phyloP scores from a whole-genome alignment of 1,284 basidiomycete species.

The Cryptococcus jaspeensis region DNA sequence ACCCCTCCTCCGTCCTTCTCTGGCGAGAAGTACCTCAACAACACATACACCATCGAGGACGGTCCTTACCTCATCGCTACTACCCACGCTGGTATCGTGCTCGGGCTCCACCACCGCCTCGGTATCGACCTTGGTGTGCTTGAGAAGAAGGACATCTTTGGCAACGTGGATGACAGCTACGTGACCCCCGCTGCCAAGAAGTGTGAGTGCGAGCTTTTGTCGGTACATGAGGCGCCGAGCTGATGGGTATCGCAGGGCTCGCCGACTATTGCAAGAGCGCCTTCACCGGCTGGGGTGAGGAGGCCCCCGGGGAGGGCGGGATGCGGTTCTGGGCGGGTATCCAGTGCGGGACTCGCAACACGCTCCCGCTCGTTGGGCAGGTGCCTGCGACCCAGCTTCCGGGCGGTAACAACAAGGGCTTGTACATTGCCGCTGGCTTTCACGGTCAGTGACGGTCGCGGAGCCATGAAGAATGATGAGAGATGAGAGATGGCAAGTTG shows the following conservation, averaged over 20 bases:
- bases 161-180: constrained; percentile 19
- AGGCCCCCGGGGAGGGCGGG: constrained; percentile 26
- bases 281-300: constrained; percentile 27
- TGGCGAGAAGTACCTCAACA: constrained; percentile 13
- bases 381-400: constrained; percentile 26
- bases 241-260: constrained; percentile 9
- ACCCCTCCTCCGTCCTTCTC: constrained; percentile 23
- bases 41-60: constrained; percentile 25
- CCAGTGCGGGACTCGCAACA: constrained; percentile 29
- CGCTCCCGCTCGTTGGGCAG: constrained; percentile 28
- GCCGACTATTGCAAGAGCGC: constrained; percentile 15
- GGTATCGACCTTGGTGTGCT: constrained; percentile 8
- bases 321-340: constrained; percentile 31
- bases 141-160: constrained; percentile 14
- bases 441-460: constrained; percentile 18
- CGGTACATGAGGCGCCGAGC: background rate
- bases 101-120: constrained; percentile 15
- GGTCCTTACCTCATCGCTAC: constrained; percentile 33
- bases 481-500: background rate
- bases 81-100: constrained; percentile 24
- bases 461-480: background rate
- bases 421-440: constrained; percentile 27
- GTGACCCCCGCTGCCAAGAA: constrained; percentile 9
- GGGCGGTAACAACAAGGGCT: constrained; percentile 9
- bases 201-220: background rate